Base-by-base conservation (phyloP, 2,329 filamentous ascomycete genomes). In the Chaetomium strumarium region DNA sequence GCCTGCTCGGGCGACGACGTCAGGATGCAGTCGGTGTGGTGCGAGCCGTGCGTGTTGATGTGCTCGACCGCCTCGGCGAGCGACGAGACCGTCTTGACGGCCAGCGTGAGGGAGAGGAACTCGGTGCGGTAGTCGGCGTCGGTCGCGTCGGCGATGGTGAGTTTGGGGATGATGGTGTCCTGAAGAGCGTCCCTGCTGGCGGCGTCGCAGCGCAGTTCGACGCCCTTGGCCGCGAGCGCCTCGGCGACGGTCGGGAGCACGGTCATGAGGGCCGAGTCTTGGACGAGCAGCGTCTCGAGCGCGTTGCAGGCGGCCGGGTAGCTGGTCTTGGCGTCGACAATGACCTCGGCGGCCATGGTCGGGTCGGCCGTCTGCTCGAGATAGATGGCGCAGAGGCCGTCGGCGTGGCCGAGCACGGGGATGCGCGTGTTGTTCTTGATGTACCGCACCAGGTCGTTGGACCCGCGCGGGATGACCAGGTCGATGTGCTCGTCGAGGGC, bases 231-330 rank as follows among this genome's bases (percentile, higher is more conserved):
- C 5, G 89, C 71, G 1, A 99, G 79, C 1, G 86, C 87, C 55
- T 79, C 68, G n/a, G 87, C 91, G 13, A 93, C 83, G 2, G 70
- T 64, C 1, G 90, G 87, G 40, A 96, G 79, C 36, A 88, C 67
- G 4, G 80, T 85, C 33, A 70, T 66, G 3, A 96, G 75, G 0
- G 84, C 85, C 14, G 79, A 72, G 56, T 88, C 78, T 62, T 96
- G 85, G 5, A 97, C 86, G 16, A 99, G 81, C 10, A 99, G 78
- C 1, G 90, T 95, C 72, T 99, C 93, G n/a, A 91, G 72, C 39
- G 87, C 84, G 73, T 99, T 99, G 76, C 93, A 99, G 13, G 92
- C 93, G 36, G 93, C 93, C 1, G 92, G 90, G 66, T 99, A 99
- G 69, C 86, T 88, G 24, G 88, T 90, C 73, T 99, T 99, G 43